phyloP scores from a whole-genome alignment of 495 filamentous ascomycete genomes.

The Penicillium chermesinum region DNA sequence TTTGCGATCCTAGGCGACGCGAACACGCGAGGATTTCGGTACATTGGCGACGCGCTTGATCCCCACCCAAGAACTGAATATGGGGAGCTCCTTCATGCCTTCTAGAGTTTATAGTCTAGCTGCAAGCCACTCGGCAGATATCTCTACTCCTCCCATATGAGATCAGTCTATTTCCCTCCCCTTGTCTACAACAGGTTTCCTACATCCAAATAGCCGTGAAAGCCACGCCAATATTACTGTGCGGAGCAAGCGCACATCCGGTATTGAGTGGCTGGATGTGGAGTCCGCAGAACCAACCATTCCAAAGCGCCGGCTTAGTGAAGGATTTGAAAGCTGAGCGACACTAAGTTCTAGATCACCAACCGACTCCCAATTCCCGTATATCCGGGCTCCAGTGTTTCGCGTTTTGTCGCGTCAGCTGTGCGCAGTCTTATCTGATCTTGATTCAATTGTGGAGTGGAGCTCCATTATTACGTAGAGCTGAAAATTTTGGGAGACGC shows the following conservation, averaged over 20 bases:
- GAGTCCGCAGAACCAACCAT: neutral
- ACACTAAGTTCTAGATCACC: slow-evolving; percentile 9
- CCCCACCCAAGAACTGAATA: no score
- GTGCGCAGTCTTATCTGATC: slow-evolving; percentile 25
- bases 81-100: slow-evolving; percentile 20
- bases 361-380: slow-evolving; percentile 27
- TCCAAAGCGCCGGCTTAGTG: neutral
- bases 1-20: slow-evolving; percentile 3
- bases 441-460: slow-evolving; percentile 11
- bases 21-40: slow-evolving; percentile 16
- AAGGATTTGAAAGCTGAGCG: neutral
- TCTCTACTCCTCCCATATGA: neutral
- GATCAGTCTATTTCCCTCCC: neutral
- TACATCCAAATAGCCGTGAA: neutral
- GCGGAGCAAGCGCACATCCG: neutral
- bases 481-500: slow-evolving; percentile 14
- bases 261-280: neutral
- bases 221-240: neutral
- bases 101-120: slow-evolving; percentile 8
- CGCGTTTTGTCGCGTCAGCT: slow-evolving; percentile 18
- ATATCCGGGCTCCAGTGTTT: slow-evolving; percentile 21
- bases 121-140: neutral
- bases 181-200: neutral
- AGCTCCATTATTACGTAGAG: slow-evolving; percentile 17
- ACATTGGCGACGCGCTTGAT: slow-evolving; percentile 16